Evolutionary conservation across 352 stramenopile genomes (phyloP).

Genomic region (Phytophthora sojae): DNA sequence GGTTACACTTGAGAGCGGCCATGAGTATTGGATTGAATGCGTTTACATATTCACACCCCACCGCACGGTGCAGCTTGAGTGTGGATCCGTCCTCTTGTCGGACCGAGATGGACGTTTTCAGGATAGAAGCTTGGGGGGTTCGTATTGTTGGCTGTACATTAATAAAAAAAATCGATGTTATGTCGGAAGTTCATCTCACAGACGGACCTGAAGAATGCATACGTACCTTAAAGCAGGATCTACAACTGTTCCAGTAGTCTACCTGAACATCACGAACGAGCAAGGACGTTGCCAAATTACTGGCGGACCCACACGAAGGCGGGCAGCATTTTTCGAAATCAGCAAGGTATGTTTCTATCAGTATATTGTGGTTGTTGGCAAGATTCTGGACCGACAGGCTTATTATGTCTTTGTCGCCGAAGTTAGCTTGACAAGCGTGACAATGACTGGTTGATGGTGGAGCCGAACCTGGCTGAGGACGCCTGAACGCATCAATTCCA

Average conservation of each 20-base stretch:
- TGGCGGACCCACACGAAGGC: not conserved
- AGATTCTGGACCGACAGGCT: not conserved
- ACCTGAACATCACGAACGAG: constrained; percentile 20
- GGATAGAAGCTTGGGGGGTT: constrained; percentile 28
- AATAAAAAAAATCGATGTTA: not conserved
- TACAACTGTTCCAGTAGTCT: constrained; percentile 23
- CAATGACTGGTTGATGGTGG: not conserved
- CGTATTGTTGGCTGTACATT: constrained; percentile 12
- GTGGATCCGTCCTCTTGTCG: not conserved
- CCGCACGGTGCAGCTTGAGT: constrained; percentile 10
- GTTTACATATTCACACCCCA: constrained; percentile 43
- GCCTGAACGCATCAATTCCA: not conserved
- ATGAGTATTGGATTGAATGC: constrained; percentile 31
- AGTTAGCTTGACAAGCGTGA: not conserved
- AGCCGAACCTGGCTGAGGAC: not conserved
- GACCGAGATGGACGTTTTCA: not conserved
- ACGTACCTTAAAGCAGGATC: constrained; percentile 25
- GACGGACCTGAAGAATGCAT: not conserved
- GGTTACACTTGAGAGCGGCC: constrained; percentile 34
- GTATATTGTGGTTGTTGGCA: not conserved
- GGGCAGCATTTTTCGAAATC: constrained; percentile 13
- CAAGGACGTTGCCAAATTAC: not conserved
- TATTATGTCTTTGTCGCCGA: not conserved
- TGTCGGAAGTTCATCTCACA: not conserved
- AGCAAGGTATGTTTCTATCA: not conserved